phyloP scores from a whole-genome alignment of 2,329 filamentous ascomycete genomes.

The Xylaria sp. region DNA sequence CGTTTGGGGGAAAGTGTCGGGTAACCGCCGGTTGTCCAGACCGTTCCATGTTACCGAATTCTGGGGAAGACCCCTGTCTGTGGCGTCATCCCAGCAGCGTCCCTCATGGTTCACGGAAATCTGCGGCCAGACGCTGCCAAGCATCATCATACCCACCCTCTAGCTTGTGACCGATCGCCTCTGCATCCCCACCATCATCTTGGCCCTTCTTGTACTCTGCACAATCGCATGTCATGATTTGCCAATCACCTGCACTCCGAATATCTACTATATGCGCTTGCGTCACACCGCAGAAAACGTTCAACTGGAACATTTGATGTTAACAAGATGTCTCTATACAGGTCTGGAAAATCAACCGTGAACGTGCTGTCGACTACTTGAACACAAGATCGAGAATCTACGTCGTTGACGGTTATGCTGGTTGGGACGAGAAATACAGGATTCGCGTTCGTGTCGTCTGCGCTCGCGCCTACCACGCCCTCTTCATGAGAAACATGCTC shows the following conservation, averaged over 20 bases:
- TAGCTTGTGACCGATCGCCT: not conserved
- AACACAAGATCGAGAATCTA: slow-evolving; percentile 99
- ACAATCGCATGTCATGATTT: slow-evolving; percentile 11
- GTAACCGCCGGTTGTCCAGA: slow-evolving; percentile 2
- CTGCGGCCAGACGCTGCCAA: slow-evolving; percentile 34
- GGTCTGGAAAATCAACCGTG: slow-evolving; percentile 99
- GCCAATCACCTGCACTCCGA: slow-evolving; percentile 6
- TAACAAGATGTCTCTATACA: slow-evolving; percentile 46
- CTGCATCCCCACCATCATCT: slow-evolving; percentile 7
- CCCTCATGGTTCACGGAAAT: slow-evolving; percentile 27
- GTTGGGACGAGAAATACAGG: slow-evolving; percentile 98
- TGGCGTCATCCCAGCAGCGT: slow-evolving; percentile 34
- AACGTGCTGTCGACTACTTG: slow-evolving; percentile 97
- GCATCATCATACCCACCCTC: slow-evolving; percentile 27
- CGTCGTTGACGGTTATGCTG: slow-evolving; percentile 94
- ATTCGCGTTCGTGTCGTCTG: slow-evolving; percentile 98
- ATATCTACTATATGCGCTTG: slow-evolving; percentile 11
- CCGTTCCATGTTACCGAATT: slow-evolving; percentile 9
- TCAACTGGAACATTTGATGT: not conserved
- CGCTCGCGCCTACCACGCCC: slow-evolving; percentile 97
- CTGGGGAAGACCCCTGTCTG: slow-evolving; percentile 33
- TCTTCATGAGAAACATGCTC: slow-evolving; percentile 99
- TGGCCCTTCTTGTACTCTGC: not conserved
- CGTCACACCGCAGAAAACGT: slow-evolving; percentile 12
- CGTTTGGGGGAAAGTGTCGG: slow-evolving; percentile 4